These are phyloP conservation scores for Mitragyna speciosa DNA, from an alignment of 257 asterid genomes.

Conservation along the genomic window DNA sequence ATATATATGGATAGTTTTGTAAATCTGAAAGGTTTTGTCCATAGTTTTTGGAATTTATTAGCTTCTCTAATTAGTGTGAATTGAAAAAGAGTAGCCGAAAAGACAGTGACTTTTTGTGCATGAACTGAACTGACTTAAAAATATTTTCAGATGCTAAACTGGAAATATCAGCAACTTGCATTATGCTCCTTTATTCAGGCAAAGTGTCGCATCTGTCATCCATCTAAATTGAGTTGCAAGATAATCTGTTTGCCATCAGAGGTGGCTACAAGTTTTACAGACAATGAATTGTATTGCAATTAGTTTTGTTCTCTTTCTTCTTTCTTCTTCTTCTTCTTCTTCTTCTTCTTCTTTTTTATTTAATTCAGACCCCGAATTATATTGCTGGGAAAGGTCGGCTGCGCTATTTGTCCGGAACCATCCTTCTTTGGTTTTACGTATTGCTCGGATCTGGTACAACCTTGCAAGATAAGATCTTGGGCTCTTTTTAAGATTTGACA, in stretches of 20 bases:
- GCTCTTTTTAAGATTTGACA: no score
- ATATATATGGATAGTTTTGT: constrained; percentile 26
- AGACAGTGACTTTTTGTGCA: neutral
- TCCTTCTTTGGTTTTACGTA: no score
- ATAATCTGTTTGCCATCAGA: neutral
- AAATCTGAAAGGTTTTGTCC: constrained; percentile 29
- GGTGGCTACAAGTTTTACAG: neutral
- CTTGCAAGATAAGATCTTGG: no score
- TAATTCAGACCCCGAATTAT: no score
- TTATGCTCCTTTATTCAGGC: neutral
- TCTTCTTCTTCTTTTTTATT: no score
- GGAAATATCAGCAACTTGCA: neutral
- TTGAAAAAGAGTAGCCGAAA: neutral
- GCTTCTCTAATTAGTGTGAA: neutral
- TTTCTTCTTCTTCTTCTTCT: no score
- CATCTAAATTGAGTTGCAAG: neutral
- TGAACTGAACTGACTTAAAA: neutral
- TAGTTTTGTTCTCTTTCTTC: no score
- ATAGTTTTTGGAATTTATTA: constrained; percentile 11
- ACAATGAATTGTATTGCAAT: neutral
- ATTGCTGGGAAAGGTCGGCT: neutral
- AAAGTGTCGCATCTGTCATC: neutral
- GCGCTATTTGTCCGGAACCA: no score
- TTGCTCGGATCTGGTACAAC: no score
- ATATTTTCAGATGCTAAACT: neutral